Base-by-base conservation (phyloP, 1,284 basidiomycete species). In the Inonotus hispidus region DNA sequence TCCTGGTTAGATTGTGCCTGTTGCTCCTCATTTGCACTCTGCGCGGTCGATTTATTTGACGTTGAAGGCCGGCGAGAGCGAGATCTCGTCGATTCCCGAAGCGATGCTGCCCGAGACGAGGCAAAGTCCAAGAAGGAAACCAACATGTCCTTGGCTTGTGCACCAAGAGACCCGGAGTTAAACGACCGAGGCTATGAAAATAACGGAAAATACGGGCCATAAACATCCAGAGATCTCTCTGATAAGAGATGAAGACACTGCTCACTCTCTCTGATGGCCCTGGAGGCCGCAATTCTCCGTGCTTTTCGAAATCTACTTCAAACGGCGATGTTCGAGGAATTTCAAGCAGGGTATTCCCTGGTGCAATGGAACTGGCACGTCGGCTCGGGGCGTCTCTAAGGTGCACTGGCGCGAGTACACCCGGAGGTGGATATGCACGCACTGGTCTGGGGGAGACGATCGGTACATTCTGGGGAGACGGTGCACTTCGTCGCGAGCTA, bases 81-180 rank as follows among this genome's bases (percentile, higher is more conserved):
- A 7, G 63, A 58, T n/a, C 63, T 46, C 3, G 79, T 77, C 4
- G 74, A 72, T 29, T 71, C 73, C 23, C 70, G 69, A 21, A 74
- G 60, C 23, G 81, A 82, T 11, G 69, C 73, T 41, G 74, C 75
- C 1, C 53, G 56, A n/a, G 82, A 80, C 2, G 82, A 82, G 32
- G 73, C 74, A 58, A 87, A 77, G 68, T 87, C 85, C 23, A 87
- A 74, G 72, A 87, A 87, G 0, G 85, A 87, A 50, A 75, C 58
- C 21, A 63, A 41, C 35, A 60, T 56, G 37, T 63, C 58, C 19
- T 54, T 59, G 21, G 62, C 58, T 27, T 62, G 61, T 35, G 61
- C 50, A 49, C 61, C 43, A 23, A 59, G 35, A 4, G 61, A 58
- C 19, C 55, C 43, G 21, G 59, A 37, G 32, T 61, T 58, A 29